phyloP scores from a whole-genome alignment of 768 basidiomycete genomes.

The Phlebiopsis flavidoalba region DNA sequence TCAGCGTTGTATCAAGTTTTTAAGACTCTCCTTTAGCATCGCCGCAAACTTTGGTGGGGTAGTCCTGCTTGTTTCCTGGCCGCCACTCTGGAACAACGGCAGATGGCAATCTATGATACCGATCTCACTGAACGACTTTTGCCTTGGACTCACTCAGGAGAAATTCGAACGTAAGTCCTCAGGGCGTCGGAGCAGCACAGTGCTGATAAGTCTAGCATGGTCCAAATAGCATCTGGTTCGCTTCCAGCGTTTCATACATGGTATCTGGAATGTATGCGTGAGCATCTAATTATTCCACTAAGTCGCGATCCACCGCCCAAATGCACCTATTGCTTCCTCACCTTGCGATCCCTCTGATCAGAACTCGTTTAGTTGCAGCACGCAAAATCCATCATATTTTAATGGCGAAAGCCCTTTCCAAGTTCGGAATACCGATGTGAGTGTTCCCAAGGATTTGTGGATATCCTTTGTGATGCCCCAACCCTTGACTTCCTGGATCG shows the following conservation, averaged over 20 bases:
- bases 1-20: neutral
- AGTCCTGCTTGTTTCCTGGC: no score
- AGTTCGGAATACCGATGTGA: slow-evolving; percentile 30
- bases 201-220: slow-evolving; percentile 13
- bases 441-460: slow-evolving; percentile 22
- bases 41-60: slow-evolving; percentile 16
- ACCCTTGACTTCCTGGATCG: slow-evolving; percentile 31
- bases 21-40: slow-evolving; percentile 1
- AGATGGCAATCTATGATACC: slow-evolving; percentile 31
- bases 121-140: slow-evolving; percentile 27
- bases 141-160: slow-evolving; percentile 32
- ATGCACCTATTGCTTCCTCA: neutral
- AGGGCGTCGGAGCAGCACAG: neutral
- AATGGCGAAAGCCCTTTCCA: slow-evolving; percentile 29
- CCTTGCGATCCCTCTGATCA: neutral
- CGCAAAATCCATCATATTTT: slow-evolving; percentile 36
- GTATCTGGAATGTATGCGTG: slow-evolving; percentile 28
- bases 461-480: slow-evolving; percentile 33
- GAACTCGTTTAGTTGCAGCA: slow-evolving; percentile 12
- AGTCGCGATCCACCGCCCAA: slow-evolving; percentile 5
- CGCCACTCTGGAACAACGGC: slow-evolving; percentile 20
- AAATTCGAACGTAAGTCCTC: slow-evolving; percentile 29
- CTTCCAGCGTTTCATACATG: slow-evolving; percentile 17
- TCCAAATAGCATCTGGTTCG: neutral
- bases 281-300: slow-evolving; percentile 25